phyloP scores from a whole-genome alignment of 345 rosid genomes.

The Orychophragmus violaceus region DNA sequence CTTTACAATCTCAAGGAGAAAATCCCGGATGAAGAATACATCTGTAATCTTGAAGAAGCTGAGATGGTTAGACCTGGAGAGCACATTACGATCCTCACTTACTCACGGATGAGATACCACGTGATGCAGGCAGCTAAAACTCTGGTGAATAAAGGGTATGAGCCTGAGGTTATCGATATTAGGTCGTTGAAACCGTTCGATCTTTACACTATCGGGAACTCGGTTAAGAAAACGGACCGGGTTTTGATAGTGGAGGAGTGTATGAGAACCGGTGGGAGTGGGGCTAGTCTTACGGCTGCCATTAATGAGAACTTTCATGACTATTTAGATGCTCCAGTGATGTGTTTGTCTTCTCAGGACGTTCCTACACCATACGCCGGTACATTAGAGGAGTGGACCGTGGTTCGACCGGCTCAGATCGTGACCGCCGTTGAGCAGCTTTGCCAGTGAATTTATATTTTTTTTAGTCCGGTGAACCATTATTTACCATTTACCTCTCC shows the following conservation, averaged over 20 bases:
- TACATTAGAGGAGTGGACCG: conserved; percentile 84
- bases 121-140: conserved; percentile 98
- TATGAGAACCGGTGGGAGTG: conserved; percentile 96
- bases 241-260: conserved; percentile 94
- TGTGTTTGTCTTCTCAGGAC: conserved; percentile 92
- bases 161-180: conserved; percentile 91
- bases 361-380: conserved; percentile 95
- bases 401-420: conserved; percentile 91
- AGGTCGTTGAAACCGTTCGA: conserved; percentile 91
- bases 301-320: conserved; percentile 86
- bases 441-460: conserved; percentile 47
- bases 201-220: conserved; percentile 81
- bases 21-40: conserved; percentile 84
- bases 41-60: conserved; percentile 88
- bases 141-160: conserved; percentile 84
- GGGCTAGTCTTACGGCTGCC: conserved; percentile 88
- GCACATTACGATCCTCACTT: conserved; percentile 78
- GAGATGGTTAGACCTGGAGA: conserved; percentile 97
- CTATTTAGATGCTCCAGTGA: conserved; percentile 83
- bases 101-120: conserved; percentile 95
- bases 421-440: conserved; percentile 92
- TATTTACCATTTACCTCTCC: conserved; percentile 5
- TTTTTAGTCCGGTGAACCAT: not conserved
- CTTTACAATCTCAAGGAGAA: conserved; percentile 97
- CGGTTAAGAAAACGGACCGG: conserved; percentile 84